Conservation (phyloP, 208 protist species). For the Acanthamoeba rhysodes region DNA sequence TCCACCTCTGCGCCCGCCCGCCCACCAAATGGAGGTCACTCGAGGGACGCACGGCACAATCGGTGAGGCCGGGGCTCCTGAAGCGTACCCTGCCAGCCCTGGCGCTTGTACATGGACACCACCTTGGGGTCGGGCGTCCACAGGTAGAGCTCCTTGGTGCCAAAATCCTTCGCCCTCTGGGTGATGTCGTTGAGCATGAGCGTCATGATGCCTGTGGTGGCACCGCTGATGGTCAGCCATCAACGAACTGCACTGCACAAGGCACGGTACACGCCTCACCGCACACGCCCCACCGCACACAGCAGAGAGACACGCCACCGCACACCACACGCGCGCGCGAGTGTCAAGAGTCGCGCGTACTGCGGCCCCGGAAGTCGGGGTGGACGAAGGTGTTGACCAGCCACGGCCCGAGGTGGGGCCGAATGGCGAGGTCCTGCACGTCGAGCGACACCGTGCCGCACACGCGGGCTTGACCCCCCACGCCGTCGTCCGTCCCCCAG, state of each 20-base stretch:
- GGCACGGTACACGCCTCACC: too few relatives aligned
- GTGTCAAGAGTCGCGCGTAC: not conserved
- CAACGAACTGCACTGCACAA: too few relatives aligned
- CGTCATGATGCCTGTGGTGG: slow-evolving; percentile 24
- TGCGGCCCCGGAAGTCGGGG: slow-evolving; percentile 22
- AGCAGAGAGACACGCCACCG: too few relatives aligned
- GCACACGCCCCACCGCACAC: too few relatives aligned
- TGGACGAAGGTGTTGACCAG: slow-evolving; percentile 33
- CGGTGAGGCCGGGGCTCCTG: too few relatives aligned
- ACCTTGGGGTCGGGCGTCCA: slow-evolving; percentile 35
- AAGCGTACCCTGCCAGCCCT: not conserved
- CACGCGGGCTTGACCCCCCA: not conserved
- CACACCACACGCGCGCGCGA: too few relatives aligned
- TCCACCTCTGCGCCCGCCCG: not conserved
- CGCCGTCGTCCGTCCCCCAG: not conserved
- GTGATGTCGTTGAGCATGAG: slow-evolving; percentile 47
- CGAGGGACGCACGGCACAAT: too few relatives aligned
- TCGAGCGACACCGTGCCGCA: slow-evolving; percentile 38
- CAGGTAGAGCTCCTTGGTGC: slow-evolving; percentile 39
- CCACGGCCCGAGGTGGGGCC: slow-evolving; percentile 13
- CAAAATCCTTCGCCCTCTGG: slow-evolving; percentile 27
- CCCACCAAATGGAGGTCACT: too few relatives aligned
- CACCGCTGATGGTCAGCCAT: too few relatives aligned
- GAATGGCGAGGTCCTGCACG: slow-evolving; percentile 6
- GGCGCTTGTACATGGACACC: slow-evolving; percentile 37